Evolutionary conservation across 2,329 filamentous ascomycete species (phyloP).

Genomic region (Fusarium chaquense): DNA sequence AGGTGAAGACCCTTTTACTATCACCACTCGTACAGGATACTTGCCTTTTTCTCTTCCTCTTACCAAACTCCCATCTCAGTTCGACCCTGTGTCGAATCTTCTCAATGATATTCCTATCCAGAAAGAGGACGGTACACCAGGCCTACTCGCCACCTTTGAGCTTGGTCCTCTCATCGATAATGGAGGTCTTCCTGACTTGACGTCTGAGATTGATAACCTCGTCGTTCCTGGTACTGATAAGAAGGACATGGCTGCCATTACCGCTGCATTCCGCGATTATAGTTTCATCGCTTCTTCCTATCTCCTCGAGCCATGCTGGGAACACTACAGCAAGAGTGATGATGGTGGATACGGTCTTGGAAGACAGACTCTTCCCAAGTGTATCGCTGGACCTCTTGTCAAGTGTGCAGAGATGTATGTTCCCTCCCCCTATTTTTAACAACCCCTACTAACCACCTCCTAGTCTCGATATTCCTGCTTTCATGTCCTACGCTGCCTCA

Average conservation of each 20-base stretch:
- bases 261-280: conserved; percentile 36
- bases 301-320: conserved; percentile 37
- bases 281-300: conserved; percentile 38
- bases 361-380: conserved; percentile 35
- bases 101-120: conserved; percentile 37
- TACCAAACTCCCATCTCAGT: conserved; percentile 31
- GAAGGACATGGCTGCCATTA: conserved; percentile 35
- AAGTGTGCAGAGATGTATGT: conserved; percentile 39
- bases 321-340: conserved; percentile 31
- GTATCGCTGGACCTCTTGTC: conserved; percentile 37
- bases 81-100: conserved; percentile 34
- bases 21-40: conserved; percentile 39
- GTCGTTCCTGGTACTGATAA: conserved; percentile 30
- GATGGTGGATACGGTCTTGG: conserved; percentile 33
- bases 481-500: conserved; percentile 65
- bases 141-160: conserved; percentile 30
- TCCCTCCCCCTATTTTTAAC: rapidly evolving
- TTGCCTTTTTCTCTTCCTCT: conserved; percentile 34
- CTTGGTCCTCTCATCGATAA: conserved; percentile 35
- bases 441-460: neutral
- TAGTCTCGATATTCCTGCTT: conserved; percentile 36
- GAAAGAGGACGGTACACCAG: conserved; percentile 34
- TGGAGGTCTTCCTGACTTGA: conserved; percentile 35
- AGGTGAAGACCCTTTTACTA: conserved; percentile 37
- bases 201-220: conserved; percentile 35